Base-by-base conservation (phyloP, 371 early-diverging fungal species). In the Mucor piriformis region DNA sequence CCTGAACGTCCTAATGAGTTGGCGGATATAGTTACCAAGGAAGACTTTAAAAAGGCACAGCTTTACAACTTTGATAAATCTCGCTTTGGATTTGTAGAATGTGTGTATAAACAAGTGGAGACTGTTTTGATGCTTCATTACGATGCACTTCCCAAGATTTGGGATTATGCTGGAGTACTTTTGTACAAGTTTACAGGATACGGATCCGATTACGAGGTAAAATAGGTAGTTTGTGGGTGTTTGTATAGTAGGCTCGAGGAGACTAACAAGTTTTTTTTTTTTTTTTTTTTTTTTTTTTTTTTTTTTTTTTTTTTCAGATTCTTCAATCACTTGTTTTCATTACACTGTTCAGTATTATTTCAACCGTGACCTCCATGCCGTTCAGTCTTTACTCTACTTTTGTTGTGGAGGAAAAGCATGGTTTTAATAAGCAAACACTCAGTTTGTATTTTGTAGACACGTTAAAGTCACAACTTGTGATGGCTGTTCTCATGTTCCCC, bases 371-470 rank as follows among this genome's bases (percentile, higher is more conserved):
- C 16, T 82, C 85, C 6, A 67, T 95, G 40, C 99, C 98, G 3
- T 87, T 95, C 57, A 83, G 84, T 46, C 65, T 97, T 20, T 96
- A 95, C 68, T 85, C 81, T 49, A 96, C 93, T 2, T 99, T 99
- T 86, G 95, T 95, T 29, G 83, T 99, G 50, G 99, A 99, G 73
- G 85, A 91, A 65, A 79, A 84, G 15, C 95, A 97, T 72, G 99
- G 49, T 3, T 98, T 98, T 79, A 98, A 99, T 82, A 98, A 98
- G 70, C 91, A 89, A 66, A 96, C 98, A 0, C 34, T 92, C 10
- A 69, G 75, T 0, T 70, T 96, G 48, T 99, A 89, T 70, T 68
- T 95, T 46, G 76, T 80, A 2, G 99, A 98, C 76, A 47, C 87
- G 60, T 38, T 93, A 50, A 97, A 95, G 73, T 78, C 74, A 3